A percentile compares a stretch with the other conserved stretches of the same genome.
Evolutionary conservation across 345 rosid genomes (phyloP).

Genomic region (Lumnitzera racemosa): DNA sequence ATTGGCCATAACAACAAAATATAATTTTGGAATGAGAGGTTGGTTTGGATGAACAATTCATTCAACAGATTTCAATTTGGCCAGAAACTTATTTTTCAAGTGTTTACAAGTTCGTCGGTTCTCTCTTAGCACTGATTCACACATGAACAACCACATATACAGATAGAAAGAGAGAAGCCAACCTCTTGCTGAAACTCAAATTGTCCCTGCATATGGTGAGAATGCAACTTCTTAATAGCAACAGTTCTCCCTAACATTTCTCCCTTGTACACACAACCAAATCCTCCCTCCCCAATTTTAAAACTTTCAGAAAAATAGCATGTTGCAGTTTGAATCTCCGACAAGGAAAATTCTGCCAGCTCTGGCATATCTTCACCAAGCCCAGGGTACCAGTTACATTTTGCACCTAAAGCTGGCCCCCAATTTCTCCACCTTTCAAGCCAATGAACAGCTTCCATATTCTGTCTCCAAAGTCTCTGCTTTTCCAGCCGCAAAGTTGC

Average conservation of each 20-base stretch:
- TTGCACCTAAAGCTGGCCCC: slow-evolving; percentile 34
- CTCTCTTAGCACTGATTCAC: background rate
- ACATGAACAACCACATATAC: slow-evolving; percentile 2
- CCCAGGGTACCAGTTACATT: slow-evolving; percentile 37
- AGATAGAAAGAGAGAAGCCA: slow-evolving; percentile 6
- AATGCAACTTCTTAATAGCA: slow-evolving; percentile 54
- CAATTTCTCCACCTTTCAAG: slow-evolving; percentile 60
- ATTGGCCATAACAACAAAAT: background rate
- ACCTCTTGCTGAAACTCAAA: slow-evolving; percentile 68
- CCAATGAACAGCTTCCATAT: slow-evolving; percentile 60
- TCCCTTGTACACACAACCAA: slow-evolving; percentile 65
- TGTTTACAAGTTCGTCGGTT: no score
- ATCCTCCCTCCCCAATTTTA: slow-evolving; percentile 58
- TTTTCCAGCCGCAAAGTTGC: slow-evolving; percentile 48
- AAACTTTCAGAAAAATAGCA: slow-evolving; percentile 75
- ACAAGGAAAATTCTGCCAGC: slow-evolving; percentile 50
- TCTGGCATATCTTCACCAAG: slow-evolving; percentile 43
- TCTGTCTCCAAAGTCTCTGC: slow-evolving; percentile 51
- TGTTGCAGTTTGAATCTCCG: slow-evolving; percentile 54
- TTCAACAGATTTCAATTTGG: no score
- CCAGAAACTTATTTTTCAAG: no score
- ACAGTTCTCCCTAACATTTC: slow-evolving; percentile 84
- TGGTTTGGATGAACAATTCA: no score
- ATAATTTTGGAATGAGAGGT: background rate
- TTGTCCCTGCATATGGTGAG: slow-evolving; percentile 58